Evolutionary conservation across 2,329 filamentous ascomycete species (phyloP), one percentile per base, ranked within the genome.

Genomic region (Apiospora arundinis): DNA sequence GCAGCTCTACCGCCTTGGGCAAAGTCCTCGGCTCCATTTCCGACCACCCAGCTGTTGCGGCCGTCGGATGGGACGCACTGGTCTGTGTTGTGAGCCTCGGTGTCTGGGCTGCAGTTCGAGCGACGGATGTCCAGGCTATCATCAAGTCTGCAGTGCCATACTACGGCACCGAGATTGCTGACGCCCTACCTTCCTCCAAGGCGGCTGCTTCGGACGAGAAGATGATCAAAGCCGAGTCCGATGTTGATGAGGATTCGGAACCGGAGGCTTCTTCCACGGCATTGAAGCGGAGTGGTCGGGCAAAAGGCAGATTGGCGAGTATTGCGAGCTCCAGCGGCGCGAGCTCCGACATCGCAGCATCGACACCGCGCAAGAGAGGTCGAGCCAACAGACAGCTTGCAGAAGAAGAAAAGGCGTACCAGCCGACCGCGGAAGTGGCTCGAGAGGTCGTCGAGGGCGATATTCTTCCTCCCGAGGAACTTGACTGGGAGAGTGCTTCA

Each of bases 31-130:
- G 83, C 52, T 85, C 87, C 1, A 83, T 88, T 68, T 83, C 82
- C 72, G 87, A 87, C 69, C 88, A 92, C 76, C 89, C 90, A 0
- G 86, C 85, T 28, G 85, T 92, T 42, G 85, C 86, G 25, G 86
- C 85, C 23, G 86, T 87, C 0, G 88, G 86, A 7, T 86, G 86
- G 79, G 90, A 92, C 78, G 89, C 90, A 1, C 77, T 92, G 18
- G 81, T 91, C 46, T 88, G 86, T 28, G 82, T 83, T 1, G 72
- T 88, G 18, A 87, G 85, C 70, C 78, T 91, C n/a, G 85, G 88
- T 1, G 71, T 87, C 1, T 91, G 89, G 89, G 85, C 87, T n/a
- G 87, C 87, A 52, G 83, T 87, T 1, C 83, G 88, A 44, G 84
- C 85, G 28, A 80, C 87, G 3, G 84, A 89, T 74, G 82, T 85